These are phyloP conservation scores for Aspergillus hortae DNA, from an alignment of 2,329 filamentous ascomycete genomes.

Conservation along the genomic window DNA sequence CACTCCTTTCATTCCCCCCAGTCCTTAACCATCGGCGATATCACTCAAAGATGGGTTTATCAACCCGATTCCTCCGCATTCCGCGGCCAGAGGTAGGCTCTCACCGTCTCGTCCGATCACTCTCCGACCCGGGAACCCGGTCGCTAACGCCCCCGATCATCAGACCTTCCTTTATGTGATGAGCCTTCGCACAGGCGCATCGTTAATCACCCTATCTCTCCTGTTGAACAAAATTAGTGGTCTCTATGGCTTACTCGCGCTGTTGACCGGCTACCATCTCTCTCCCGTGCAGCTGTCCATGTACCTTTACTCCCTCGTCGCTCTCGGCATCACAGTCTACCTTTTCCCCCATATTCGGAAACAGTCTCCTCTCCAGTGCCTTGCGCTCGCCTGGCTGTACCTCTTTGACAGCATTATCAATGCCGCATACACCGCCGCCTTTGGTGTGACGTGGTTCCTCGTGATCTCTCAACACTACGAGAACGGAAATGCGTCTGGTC, in stretches of 20 bases:
- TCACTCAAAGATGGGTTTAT: conserved; percentile 33
- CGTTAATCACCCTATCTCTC: conserved; percentile 77
- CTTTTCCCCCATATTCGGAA: conserved; percentile 77
- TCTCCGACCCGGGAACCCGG: too few relatives aligned
- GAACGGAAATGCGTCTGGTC: conserved; percentile 41
- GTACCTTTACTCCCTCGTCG: conserved; percentile 80
- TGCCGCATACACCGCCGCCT: conserved; percentile 73
- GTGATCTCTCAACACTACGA: conserved; percentile 60
- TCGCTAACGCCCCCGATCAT: neutral
- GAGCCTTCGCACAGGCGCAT: conserved; percentile 79
- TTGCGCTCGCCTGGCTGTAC: conserved; percentile 82
- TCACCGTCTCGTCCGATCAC: conserved; percentile 4
- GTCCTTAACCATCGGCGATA: conserved; percentile 10
- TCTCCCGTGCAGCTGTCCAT: conserved; percentile 81
- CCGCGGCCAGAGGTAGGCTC: conserved; percentile 47
- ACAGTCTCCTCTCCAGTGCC: conserved; percentile 72
- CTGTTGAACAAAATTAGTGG: conserved; percentile 91
- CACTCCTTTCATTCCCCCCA: conserved; percentile 10
- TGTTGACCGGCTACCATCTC: conserved; percentile 81
- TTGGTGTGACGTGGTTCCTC: conserved; percentile 83
- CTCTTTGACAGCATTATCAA: conserved; percentile 79
- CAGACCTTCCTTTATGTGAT: conserved; percentile 84
- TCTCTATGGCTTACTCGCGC: conserved; percentile 82
- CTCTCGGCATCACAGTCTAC: conserved; percentile 64
- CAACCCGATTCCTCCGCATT: conserved; percentile 45